Percentiles rank a stretch among this genome's conserved stretches.
Conservation (phyloP, 2,329 filamentous ascomycete species). For the Aspergillus pseudotamarii region DNA sequence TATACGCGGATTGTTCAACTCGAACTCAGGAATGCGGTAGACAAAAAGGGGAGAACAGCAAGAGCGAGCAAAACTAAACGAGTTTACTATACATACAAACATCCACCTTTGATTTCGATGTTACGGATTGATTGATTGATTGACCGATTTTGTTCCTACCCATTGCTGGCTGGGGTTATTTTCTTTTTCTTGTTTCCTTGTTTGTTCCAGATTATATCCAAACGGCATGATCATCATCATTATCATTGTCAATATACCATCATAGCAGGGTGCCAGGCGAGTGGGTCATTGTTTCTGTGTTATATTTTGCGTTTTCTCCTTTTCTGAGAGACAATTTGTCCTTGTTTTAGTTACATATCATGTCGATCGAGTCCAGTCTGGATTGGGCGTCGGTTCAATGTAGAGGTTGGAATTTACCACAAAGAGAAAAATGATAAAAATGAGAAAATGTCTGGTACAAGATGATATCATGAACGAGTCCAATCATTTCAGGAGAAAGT, state of each 20-base stretch:
- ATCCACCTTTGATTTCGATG: not conserved
- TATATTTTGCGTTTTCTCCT: constrained; percentile 15
- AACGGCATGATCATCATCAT: constrained; percentile 24
- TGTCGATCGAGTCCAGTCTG: constrained; percentile 20
- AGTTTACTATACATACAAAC: constrained; percentile 10
- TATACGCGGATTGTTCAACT: not conserved
- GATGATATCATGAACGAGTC: not conserved
- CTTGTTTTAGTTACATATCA: constrained; percentile 21
- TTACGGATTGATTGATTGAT: not conserved
- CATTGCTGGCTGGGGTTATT: constrained; percentile 13
- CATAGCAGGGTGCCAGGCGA: constrained; percentile 34
- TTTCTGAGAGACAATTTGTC: constrained; percentile 11
- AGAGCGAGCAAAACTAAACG: constrained; percentile 11
- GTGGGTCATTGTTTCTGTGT: constrained; percentile 23
- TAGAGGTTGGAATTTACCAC: constrained; percentile 26
- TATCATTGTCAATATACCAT: constrained; percentile 31
- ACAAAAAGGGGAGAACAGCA: constrained; percentile 11
- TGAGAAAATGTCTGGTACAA: constrained; percentile 1
- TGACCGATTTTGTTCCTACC: constrained; percentile 7
- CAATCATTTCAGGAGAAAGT: not conserved
- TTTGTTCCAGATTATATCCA: constrained; percentile 23
- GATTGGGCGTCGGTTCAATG: constrained; percentile 19
- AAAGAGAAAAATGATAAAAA: constrained; percentile 15
- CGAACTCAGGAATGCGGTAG: not conserved
- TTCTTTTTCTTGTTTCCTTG: not conserved